Percentiles rank a stretch among this genome's conserved stretches.
Evolutionary conservation across 768 basidiomycete species (phyloP).

Genomic region (Cubamyces sp.): DNA sequence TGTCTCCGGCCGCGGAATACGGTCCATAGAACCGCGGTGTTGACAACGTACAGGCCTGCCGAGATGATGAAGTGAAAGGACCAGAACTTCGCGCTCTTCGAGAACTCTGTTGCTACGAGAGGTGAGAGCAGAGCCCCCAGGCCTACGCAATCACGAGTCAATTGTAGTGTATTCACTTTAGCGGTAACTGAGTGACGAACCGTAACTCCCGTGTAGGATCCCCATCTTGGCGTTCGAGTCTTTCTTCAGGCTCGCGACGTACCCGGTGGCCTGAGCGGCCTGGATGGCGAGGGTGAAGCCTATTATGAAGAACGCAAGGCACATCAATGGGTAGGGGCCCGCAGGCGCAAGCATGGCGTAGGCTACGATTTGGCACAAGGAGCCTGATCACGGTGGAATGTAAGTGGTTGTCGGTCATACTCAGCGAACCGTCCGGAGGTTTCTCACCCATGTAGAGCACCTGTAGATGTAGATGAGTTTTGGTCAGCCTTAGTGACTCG

Average conservation of each 20-base stretch:
- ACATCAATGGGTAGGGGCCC: slow-evolving; percentile 66
- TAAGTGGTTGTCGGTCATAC: no score
- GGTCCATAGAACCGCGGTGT: slow-evolving; percentile 19
- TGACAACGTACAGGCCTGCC: slow-evolving; percentile 29
- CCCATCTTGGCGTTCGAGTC: slow-evolving; percentile 66
- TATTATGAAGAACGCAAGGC: slow-evolving; percentile 46
- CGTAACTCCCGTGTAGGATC: slow-evolving; percentile 66
- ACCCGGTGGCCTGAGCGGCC: slow-evolving; percentile 75
- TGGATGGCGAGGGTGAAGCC: slow-evolving; percentile 52
- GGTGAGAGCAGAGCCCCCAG: slow-evolving; percentile 55
- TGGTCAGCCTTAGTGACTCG: no score
- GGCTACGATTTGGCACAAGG: slow-evolving; percentile 53
- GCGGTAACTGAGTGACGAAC: slow-evolving; percentile 32
- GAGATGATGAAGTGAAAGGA: slow-evolving; percentile 48
- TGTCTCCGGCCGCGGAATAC: slow-evolving; percentile 36
- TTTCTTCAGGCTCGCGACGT: slow-evolving; percentile 60
- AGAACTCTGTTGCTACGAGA: slow-evolving; percentile 56
- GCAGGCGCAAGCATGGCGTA: slow-evolving; percentile 56
- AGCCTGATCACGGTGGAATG: slow-evolving; percentile 40
- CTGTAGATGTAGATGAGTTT: not conserved
- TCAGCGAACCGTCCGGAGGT: not conserved
- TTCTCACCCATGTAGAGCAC: not conserved
- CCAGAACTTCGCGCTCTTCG: slow-evolving; percentile 48
- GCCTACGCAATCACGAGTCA: slow-evolving; percentile 43
- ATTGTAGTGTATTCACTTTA: no score